Percentiles rank a stretch among this genome's conserved stretches.
Evolutionary conservation across 768 basidiomycete species (phyloP).

Genomic region (Tremella yokohamensis): DNA sequence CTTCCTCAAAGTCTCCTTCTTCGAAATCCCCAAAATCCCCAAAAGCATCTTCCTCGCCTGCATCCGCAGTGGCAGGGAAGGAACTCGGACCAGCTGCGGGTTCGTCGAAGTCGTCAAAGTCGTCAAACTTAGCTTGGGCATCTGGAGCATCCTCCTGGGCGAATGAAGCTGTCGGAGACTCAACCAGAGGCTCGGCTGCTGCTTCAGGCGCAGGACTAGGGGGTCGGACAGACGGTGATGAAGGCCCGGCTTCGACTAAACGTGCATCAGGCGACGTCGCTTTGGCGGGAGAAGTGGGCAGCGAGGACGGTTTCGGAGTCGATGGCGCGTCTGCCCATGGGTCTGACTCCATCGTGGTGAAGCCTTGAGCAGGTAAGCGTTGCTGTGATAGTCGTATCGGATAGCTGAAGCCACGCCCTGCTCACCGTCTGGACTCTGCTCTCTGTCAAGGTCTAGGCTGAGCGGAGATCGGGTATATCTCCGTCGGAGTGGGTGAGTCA

Average conservation of each 20-base stretch:
- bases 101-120: slow-evolving; percentile 58
- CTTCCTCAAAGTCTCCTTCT: slow-evolving; percentile 56
- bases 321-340: slow-evolving; percentile 43
- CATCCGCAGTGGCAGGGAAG: background rate
- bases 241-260: background rate
- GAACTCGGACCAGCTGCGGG: slow-evolving; percentile 53
- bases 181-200: background rate
- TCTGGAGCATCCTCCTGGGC: background rate
- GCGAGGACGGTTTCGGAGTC: slow-evolving; percentile 5
- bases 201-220: background rate
- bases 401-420: too few species aligned
- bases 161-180: background rate
- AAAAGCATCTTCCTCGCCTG: slow-evolving; percentile 54
- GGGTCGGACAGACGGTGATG: slow-evolving; percentile 6
- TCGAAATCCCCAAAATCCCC: slow-evolving; percentile 69
- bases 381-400: too few species aligned
- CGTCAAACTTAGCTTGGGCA: slow-evolving; percentile 55
- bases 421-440: too few species aligned
- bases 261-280: slow-evolving; percentile 6
- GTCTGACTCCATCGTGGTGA: slow-evolving; percentile 29
- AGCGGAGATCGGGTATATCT: too few species aligned
- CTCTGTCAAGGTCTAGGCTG: too few species aligned
- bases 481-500: too few species aligned
- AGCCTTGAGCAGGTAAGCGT: too few species aligned
- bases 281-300: background rate